These are phyloP conservation scores for Phylloporus scabripes DNA, from an alignment of 768 basidiomycete genomes.

Conservation along the genomic window DNA sequence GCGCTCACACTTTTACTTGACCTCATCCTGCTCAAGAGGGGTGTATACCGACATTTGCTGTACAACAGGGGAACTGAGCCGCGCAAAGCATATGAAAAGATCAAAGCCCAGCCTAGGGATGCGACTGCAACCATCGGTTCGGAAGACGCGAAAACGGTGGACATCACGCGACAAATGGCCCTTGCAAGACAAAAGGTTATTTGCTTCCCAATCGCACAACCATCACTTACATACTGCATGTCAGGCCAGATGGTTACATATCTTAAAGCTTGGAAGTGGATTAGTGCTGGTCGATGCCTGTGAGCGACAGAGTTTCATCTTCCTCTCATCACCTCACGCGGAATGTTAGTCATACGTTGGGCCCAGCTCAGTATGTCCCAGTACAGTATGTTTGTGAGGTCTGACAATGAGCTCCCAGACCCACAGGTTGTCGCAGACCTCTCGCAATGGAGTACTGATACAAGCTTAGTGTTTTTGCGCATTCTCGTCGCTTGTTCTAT, in stretches of 20 bases:
- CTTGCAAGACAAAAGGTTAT: constrained; percentile 26
- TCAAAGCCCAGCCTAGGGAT: neutral
- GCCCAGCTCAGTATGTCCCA: constrained; percentile 53
- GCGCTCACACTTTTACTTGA: constrained; percentile 67
- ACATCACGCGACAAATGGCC: constrained; percentile 1
- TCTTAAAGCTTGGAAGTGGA: constrained; percentile 53
- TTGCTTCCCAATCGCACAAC: neutral
- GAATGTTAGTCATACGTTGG: constrained; percentile 66
- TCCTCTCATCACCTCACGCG: constrained; percentile 1
- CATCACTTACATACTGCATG: constrained; percentile 29
- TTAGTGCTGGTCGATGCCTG: constrained; percentile 68
- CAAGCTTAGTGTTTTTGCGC: constrained; percentile 44
- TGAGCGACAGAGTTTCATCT: constrained; percentile 33
- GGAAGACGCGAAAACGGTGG: neutral
- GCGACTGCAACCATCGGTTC: neutral
- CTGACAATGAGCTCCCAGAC: constrained; percentile 28
- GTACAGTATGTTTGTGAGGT: neutral
- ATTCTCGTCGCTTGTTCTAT: constrained; percentile 62
- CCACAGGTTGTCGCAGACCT: constrained; percentile 32
- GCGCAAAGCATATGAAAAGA: constrained; percentile 34
- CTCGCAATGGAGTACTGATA: constrained; percentile 51
- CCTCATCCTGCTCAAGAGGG: constrained; percentile 75
- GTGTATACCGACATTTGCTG: constrained; percentile 74
- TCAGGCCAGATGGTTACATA: constrained; percentile 56
- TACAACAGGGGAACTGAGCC: constrained; percentile 75